These are phyloP conservation scores for Manihot esculenta DNA, from an alignment of 441 rosid species.

Conservation along the genomic window DNA sequence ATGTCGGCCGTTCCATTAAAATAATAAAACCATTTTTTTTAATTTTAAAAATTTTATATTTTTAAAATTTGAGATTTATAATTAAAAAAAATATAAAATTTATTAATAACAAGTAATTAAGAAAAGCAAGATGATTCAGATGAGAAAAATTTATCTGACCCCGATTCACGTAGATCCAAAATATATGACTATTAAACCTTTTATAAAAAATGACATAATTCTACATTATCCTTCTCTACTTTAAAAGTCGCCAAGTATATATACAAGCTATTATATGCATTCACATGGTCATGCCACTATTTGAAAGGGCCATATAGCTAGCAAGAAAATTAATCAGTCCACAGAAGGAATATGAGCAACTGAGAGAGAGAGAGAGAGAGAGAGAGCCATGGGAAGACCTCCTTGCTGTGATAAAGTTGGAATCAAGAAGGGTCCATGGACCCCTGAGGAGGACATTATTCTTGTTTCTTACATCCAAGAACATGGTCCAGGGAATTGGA, in stretches of 20 bases:
- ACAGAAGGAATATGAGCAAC: not conserved
- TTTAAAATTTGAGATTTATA: no score
- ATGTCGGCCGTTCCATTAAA: no score
- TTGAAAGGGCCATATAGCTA: conserved; percentile 26
- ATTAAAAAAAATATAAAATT: no score
- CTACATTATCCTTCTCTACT: conserved; percentile 25
- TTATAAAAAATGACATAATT: no score
- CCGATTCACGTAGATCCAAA: no score
- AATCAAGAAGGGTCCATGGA: conserved; percentile 99
- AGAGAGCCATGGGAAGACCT: conserved; percentile 78
- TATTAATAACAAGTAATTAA: no score
- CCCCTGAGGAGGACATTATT: conserved; percentile 97
- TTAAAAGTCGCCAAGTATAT: not conserved
- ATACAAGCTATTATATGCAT: not conserved
- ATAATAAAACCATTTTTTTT: no score
- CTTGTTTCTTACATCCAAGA: conserved; percentile 91
- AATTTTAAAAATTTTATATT: no score
- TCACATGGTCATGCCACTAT: conserved; percentile 17
- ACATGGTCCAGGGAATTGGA: conserved; percentile 98
- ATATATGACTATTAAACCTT: no score
- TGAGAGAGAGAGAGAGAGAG: conserved; percentile 2
- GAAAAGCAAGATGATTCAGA: conserved; percentile 17
- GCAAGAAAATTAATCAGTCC: no score
- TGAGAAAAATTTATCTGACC: no score
- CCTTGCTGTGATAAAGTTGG: conserved; percentile 97